Evolutionary conservation across 2,329 filamentous ascomycete species (phyloP).

Genomic region (Aotearoamyces nothofagi): DNA sequence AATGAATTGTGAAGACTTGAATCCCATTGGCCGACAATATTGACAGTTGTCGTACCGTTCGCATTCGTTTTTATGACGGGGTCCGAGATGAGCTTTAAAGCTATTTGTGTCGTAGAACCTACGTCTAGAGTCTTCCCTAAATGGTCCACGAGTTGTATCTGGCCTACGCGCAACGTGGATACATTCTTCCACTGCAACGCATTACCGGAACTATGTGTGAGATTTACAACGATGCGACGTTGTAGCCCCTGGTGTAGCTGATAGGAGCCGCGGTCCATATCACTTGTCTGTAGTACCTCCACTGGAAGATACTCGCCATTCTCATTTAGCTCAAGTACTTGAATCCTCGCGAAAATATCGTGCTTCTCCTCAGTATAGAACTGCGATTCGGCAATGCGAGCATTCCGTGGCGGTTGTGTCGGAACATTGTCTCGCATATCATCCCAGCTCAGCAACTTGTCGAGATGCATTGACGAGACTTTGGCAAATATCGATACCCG

Average conservation of each 20-base stretch:
- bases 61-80: slow-evolving; percentile 73
- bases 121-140: slow-evolving; percentile 75
- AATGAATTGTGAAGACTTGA: slow-evolving; percentile 83
- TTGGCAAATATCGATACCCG: slow-evolving; percentile 85
- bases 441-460: slow-evolving; percentile 96
- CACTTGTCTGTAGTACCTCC: slow-evolving; percentile 76
- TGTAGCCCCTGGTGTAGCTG: slow-evolving; percentile 93
- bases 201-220: slow-evolving; percentile 86
- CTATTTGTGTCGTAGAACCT: slow-evolving; percentile 57
- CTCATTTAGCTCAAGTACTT: slow-evolving; percentile 85
- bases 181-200: slow-evolving; percentile 81
- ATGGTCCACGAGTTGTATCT: slow-evolving; percentile 70
- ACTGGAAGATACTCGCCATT: slow-evolving; percentile 82
- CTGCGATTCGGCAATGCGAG: slow-evolving; percentile 74
- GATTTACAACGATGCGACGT: slow-evolving; percentile 68
- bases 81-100: slow-evolving; percentile 60
- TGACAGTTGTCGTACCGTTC: slow-evolving; percentile 80
- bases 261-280: slow-evolving; percentile 77
- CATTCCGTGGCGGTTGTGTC: slow-evolving; percentile 38
- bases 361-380: slow-evolving; percentile 90
- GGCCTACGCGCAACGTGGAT: slow-evolving; percentile 59
- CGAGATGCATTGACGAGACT: slow-evolving; percentile 84
- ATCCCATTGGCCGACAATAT: slow-evolving; percentile 88
- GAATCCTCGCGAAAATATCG: slow-evolving; percentile 75
- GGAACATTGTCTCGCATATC: slow-evolving; percentile 77